Percentiles rank a stretch among this genome's conserved stretches.
Evolutionary conservation across 495 filamentous ascomycete genomes (phyloP).

Genomic region (Neurospora sp.): DNA sequence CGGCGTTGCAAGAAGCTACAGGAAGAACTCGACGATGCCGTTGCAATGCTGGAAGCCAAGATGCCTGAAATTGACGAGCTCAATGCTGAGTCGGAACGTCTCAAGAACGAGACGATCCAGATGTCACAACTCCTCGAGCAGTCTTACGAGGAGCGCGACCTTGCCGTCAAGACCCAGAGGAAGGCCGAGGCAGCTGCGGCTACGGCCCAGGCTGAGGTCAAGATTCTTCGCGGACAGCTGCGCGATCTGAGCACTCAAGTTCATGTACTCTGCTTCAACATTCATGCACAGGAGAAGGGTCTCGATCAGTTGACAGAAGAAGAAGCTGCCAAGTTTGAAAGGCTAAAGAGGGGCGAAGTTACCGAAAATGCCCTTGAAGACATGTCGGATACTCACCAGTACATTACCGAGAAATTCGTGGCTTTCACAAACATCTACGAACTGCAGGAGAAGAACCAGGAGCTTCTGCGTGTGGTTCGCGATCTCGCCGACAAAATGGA

Average conservation of each 20-base stretch:
- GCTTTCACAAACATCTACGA: conserved; percentile 76
- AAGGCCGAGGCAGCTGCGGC: conserved; percentile 66
- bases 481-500: conserved; percentile 85
- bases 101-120: conserved; percentile 64
- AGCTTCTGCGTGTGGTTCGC: conserved; percentile 68
- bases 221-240: conserved; percentile 76
- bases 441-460: conserved; percentile 80
- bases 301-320: conserved; percentile 58
- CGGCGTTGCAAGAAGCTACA: conserved; percentile 59
- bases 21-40: conserved; percentile 69
- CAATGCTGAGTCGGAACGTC: conserved; percentile 54
- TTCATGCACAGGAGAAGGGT: conserved; percentile 69
- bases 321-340: conserved; percentile 56
- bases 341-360: conserved; percentile 56
- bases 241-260: conserved; percentile 83
- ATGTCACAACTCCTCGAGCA: conserved; percentile 62
- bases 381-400: conserved; percentile 66
- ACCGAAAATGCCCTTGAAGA: conserved; percentile 55
- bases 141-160: conserved; percentile 48
- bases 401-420: conserved; percentile 75
- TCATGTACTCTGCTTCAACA: conserved; percentile 76
- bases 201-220: conserved; percentile 59
- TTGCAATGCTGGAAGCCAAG: conserved; percentile 58
- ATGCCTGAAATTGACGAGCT: conserved; percentile 57
- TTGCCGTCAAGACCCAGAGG: conserved; percentile 49